A percentile compares a stretch with the other conserved stretches of the same genome.
Conservation (phyloP, 805 yeast genomes). For the Komagataella ulmi region DNA sequence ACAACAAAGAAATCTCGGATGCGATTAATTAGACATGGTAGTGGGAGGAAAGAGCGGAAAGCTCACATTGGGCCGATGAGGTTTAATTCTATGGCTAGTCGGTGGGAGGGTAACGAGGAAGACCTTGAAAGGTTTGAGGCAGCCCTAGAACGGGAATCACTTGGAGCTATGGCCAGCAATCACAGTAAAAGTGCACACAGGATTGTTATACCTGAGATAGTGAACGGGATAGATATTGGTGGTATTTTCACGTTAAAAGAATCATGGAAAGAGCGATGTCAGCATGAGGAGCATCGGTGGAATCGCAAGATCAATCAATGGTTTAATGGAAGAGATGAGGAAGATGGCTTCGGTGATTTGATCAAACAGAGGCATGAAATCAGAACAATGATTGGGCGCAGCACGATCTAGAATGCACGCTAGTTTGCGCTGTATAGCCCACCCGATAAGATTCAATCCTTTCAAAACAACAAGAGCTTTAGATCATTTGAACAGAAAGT, state of each 20-base stretch:
- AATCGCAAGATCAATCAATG: slow-evolving; percentile 19
- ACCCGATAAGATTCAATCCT: too few relatives aligned
- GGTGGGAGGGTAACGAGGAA: slow-evolving; percentile 58
- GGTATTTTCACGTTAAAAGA: neutral
- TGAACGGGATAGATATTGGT: neutral
- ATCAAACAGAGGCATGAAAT: neutral
- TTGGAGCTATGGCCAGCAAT: neutral
- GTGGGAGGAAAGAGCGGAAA: slow-evolving; percentile 5
- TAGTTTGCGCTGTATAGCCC: neutral
- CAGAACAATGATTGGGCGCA: slow-evolving; percentile 6
- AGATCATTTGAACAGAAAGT: too few relatives aligned
- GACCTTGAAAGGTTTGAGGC: slow-evolving; percentile 39
- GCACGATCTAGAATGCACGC: neutral
- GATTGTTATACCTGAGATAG: neutral
- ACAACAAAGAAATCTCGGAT: slow-evolving; percentile 1
- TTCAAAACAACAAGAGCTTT: too few relatives aligned
- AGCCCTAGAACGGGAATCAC: slow-evolving; percentile 3
- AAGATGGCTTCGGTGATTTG: neutral
- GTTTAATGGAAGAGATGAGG: slow-evolving; percentile 11
- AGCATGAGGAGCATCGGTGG: slow-evolving; percentile 19
- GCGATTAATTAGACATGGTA: slow-evolving; percentile 1
- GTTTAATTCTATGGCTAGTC: slow-evolving; percentile 34
- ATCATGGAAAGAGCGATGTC: neutral
- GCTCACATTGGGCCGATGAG: slow-evolving; percentile 26
- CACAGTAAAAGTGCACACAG: neutral